Percentiles rank a stretch among this genome's conserved stretches.
Conservation (phyloP, 805 yeast genomes). For the Tanozyma kutaoensis region DNA sequence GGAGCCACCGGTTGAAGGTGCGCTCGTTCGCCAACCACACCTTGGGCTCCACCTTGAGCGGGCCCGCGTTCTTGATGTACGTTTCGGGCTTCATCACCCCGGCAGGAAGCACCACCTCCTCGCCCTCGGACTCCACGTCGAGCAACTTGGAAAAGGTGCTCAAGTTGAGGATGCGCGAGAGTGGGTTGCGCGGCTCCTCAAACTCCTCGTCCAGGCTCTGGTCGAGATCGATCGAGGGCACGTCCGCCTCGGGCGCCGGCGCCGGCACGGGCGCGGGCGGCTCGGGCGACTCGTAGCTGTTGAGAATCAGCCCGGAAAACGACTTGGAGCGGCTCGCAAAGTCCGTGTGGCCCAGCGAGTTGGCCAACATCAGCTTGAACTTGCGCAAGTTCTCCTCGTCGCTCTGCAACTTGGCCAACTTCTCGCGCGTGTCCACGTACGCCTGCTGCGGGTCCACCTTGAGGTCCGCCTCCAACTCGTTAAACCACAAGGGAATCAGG, state of each 20-base stretch:
- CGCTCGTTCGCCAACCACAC: slow-evolving; percentile 98
- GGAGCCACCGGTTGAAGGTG: slow-evolving; percentile 92
- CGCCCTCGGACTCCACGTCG: slow-evolving; percentile 72
- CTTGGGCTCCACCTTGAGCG: slow-evolving; percentile 89
- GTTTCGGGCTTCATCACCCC: slow-evolving; percentile 78
- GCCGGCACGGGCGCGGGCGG: background rate
- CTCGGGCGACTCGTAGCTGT: slow-evolving; percentile 2
- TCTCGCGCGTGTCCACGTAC: slow-evolving; percentile 49
- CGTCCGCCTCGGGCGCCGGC: background rate
- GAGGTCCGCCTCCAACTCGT: slow-evolving; percentile 53
- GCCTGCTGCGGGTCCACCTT: slow-evolving; percentile 72
- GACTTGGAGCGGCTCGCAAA: slow-evolving; percentile 25
- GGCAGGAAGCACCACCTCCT: slow-evolving; percentile 70
- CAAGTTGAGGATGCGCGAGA: slow-evolving; percentile 11
- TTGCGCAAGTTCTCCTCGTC: slow-evolving; percentile 32
- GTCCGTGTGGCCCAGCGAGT: slow-evolving; percentile 8
- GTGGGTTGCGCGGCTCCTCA: slow-evolving; percentile 9
- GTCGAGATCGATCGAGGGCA: slow-evolving; percentile 5
- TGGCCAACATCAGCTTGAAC: slow-evolving; percentile 25
- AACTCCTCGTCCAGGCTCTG: slow-evolving; percentile 22
- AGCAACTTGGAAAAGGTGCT: slow-evolving; percentile 24
- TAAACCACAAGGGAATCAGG: slow-evolving; percentile 87
- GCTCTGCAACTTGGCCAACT: slow-evolving; percentile 32
- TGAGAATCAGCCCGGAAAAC: slow-evolving; percentile 21
- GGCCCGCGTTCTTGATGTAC: slow-evolving; percentile 78